These are phyloP conservation scores for Quillaja saponaria DNA, from an alignment of 306 rosid species.

Conservation along the genomic window DNA sequence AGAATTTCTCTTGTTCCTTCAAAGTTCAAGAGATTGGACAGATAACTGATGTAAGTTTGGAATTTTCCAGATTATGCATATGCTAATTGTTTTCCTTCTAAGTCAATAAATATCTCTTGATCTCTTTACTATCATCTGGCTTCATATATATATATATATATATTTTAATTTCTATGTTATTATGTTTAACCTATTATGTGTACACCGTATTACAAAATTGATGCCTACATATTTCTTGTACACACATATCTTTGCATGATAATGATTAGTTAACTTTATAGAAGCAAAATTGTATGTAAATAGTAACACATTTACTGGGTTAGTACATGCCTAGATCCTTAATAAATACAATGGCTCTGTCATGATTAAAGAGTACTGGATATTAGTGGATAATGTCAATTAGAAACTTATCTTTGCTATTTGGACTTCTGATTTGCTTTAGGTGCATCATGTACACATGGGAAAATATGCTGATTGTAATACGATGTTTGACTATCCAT, in stretches of 20 bases:
- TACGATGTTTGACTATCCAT: background rate
- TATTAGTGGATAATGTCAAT: constrained; percentile 3
- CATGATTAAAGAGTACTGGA: background rate
- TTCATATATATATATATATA: too few species aligned
- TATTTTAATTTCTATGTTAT: too few species aligned
- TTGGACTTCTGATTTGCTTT: constrained; percentile 10
- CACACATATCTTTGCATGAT: too few species aligned
- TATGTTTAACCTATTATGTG: too few species aligned
- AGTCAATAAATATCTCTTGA: background rate
- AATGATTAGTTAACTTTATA: too few species aligned
- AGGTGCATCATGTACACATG: constrained; percentile 13
- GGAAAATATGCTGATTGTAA: constrained; percentile 7
- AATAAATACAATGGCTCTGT: background rate
- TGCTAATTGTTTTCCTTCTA: background rate
- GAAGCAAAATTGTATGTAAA: background rate
- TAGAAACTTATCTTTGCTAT: background rate
- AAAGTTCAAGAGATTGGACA: constrained; percentile 75
- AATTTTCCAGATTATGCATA: constrained; percentile 20
- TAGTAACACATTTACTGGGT: constrained; percentile 4
- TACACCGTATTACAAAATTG: too few species aligned
- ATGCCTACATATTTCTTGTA: too few species aligned
- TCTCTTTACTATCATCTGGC: constrained; percentile 1
- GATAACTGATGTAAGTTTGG: constrained; percentile 56
- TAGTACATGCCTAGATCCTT: background rate
- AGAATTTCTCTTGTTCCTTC: constrained; percentile 50